phyloP scores from a whole-genome alignment of 495 filamentous ascomycete genomes.

The Paragyromitra xinjiangensis region DNA sequence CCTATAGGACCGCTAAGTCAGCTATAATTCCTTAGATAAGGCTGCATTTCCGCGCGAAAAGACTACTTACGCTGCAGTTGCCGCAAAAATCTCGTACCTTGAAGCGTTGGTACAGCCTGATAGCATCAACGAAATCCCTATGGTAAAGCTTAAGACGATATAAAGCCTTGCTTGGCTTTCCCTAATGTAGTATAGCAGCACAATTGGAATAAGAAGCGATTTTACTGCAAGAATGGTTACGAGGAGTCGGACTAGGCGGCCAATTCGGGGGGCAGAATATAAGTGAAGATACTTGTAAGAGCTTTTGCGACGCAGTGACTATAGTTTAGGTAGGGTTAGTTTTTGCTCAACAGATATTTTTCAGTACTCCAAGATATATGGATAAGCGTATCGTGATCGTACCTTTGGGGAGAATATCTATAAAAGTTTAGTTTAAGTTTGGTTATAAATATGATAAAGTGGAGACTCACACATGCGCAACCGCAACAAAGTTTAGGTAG shows the following conservation, averaged over 20 bases:
- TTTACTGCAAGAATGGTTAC: constrained; percentile 9
- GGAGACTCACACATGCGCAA: constrained; percentile 2
- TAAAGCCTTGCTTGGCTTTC: constrained; percentile 1
- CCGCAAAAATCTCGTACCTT: constrained; percentile 24
- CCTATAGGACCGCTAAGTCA: not conserved
- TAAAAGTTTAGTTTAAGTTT: not conserved
- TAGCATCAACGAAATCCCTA: constrained; percentile 14
- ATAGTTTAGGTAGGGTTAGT: not conserved
- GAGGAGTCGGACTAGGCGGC: constrained; percentile 1
- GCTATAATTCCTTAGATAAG: not conserved
- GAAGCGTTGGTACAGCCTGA: constrained; percentile 10
- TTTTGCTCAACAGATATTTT: not conserved
- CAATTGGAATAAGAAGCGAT: constrained; percentile 15
- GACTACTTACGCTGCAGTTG: constrained; percentile 18
- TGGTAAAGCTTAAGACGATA: constrained; percentile 19
- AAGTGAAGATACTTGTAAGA: constrained; percentile 9
- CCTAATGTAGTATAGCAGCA: constrained; percentile 11
- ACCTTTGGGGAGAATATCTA: constrained; percentile 17
- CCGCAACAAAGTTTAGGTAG: constrained; percentile 15
- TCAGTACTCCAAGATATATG: not conserved
- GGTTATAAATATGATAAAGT: not conserved
- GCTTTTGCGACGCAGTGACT: constrained; percentile 5
- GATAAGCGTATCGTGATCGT: not conserved
- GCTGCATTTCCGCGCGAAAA: not conserved
- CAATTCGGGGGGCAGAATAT: not conserved